Base-by-base conservation (phyloP, 225 moss, liverwort and hornwort genomes). In the Sphagnum contortum region DNA sequence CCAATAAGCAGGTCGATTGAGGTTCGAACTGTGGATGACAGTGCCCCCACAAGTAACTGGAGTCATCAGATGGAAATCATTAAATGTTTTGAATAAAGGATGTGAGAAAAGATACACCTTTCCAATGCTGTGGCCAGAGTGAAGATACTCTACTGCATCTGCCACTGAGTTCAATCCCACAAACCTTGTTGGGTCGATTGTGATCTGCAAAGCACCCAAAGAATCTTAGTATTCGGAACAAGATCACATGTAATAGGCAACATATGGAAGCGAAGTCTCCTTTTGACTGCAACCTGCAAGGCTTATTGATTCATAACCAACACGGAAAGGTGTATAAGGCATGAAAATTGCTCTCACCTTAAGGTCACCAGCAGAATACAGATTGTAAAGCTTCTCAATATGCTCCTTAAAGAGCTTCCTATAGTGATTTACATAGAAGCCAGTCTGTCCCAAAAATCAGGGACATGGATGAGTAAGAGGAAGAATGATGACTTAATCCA, bases 141-240 rank as follows among this genome's bases (percentile, higher is more conserved):
- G 93, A 49, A 98, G 83, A 68, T 89, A 72, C 70, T 98, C 93
- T 72, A 98, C 93, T 50, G 98, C 98, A 75, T 89, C 87, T 2
- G 73, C 74, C 48, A 87, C 83, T 3, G 96, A 87, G 55, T 92
- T 75, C 5, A 92, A 57, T 62, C 96, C 96, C 66, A 82, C 47
- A 69, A 98, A 98, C 57, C 73, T 81, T 62, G 60, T 91, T 11
- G 89, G 86, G 68, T 98, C 98, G 9, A 98, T 83, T 11, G 74
- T 65, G 63, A 96, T 79, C 95, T 91, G 80, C 45, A 6, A 8
- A 46, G 61, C 8, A 51, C 11, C 5, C 60, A 57, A 49, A 6
- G 29, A 29, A 29, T 29, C 29, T 29, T 29, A 29, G 29, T 29
- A 29, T 29, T 29, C 1, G 29, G 29, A 29, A 29, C 29, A 29